A percentile compares a stretch with the other conserved stretches of the same genome.
Evolutionary conservation across 805 yeast genomes (phyloP).

Genomic region (Spathaspora gorwiae): DNA sequence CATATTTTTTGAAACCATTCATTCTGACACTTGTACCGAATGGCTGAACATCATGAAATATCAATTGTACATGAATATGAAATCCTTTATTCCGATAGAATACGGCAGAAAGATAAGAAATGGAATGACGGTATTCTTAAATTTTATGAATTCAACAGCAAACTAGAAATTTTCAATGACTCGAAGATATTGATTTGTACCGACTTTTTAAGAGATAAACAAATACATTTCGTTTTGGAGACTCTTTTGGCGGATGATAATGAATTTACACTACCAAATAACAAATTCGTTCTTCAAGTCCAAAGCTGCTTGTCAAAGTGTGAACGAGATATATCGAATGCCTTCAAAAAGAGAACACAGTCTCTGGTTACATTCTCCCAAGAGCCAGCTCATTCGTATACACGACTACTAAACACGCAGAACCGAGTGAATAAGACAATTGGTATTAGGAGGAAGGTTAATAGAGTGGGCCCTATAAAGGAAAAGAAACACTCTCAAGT

Average conservation of each 20-base stretch:
- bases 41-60: slow-evolving; percentile 8
- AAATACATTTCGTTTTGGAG: slow-evolving; percentile 4
- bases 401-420: no score
- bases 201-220: slow-evolving; percentile 22
- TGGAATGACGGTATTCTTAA: slow-evolving; percentile 51
- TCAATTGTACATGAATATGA: slow-evolving; percentile 44
- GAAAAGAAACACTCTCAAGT: no score
- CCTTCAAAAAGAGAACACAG: slow-evolving; percentile 3
- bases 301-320: slow-evolving; percentile 24
- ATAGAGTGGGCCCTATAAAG: no score
- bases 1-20: no score
- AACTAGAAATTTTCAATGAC: slow-evolving; percentile 39
- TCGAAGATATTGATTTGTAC: slow-evolving; percentile 28
- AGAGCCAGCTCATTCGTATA: no score
- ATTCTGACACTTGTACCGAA: no score
- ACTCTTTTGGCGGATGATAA: slow-evolving; percentile 11
- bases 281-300: slow-evolving; percentile 25
- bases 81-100: slow-evolving; percentile 43
- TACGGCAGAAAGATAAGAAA: slow-evolving; percentile 42
- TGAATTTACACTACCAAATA: slow-evolving; percentile 22
- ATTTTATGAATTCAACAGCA: slow-evolving; percentile 45
- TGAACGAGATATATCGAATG: slow-evolving; percentile 33
- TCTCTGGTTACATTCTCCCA: no score
- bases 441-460: no score
- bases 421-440: no score